Evolutionary conservation across 1,139 yeast genomes (phyloP), one percentile per base, ranked within the genome.

Genomic region (Geotrichum aggregatum): DNA sequence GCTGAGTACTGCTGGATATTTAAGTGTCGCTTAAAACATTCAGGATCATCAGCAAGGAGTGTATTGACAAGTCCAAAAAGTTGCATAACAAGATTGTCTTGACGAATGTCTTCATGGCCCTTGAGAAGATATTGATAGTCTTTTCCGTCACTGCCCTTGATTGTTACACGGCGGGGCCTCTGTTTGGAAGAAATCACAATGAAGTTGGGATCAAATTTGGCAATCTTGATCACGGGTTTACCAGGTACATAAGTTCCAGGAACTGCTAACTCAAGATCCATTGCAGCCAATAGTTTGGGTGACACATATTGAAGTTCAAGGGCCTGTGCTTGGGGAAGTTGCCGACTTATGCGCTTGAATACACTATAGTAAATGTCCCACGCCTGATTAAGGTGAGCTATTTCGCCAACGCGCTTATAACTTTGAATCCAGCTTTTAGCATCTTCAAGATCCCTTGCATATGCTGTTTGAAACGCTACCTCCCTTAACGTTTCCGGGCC

Each of bases 41-140:
- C 98, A 0, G 97, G 84, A 68, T 94, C 98, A 63, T 87, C 87
- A 1, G 85, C 79, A 60, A 94, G 76, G 52, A 94, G 74, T 0
- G 98, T 91, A 64, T 94, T 94, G 2, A 92, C 98, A 64, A 94
- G 75, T 0, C 98, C 98, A 70, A 94, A 92, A 62, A 94, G 74
- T 68, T 94, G 99, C 98, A 94, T 94, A 30, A 92, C 99, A 67
- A 94, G 76, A 64, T 89, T 88, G 72, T 94, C 99, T 68, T 94
- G 99, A 64, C 99, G 80, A 55, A 92, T 88, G 76, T 94, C 99
- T 70, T 94, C 99, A 66, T 94, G 98, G 1, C 98, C 98, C 71
- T 94, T 94, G 64, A 94, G 74, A 1, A 75, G 71, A 69, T 82
- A 94, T 60, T 79, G 84, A 64, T 94, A 88, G 39, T 84, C 88